Conservation (phyloP, 345 rosid genomes). For the Sonneratia alba region DNA sequence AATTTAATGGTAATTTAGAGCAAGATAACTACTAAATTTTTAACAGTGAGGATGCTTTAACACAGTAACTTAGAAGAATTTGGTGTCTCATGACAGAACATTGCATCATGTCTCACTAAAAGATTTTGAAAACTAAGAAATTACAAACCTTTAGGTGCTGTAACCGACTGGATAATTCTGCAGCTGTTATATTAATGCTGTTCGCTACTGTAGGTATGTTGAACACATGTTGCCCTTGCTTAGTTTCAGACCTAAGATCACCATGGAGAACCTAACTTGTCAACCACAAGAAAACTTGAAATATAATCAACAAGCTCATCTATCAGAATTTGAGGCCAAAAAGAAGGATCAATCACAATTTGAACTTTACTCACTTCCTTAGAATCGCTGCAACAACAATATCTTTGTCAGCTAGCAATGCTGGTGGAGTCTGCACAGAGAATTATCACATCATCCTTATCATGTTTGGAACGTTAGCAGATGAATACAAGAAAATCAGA, state of each 20-base stretch:
- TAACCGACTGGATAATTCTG: slow-evolving; percentile 49
- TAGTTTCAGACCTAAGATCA: slow-evolving; percentile 42
- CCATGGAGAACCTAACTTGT: not conserved
- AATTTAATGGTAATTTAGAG: too few relatives aligned
- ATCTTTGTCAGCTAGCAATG: slow-evolving; percentile 57
- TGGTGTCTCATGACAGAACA: not conserved
- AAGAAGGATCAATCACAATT: not conserved
- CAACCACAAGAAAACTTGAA: not conserved
- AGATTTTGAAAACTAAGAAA: not conserved
- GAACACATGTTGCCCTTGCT: slow-evolving; percentile 63
- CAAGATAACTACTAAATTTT: too few relatives aligned
- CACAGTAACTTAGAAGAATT: too few relatives aligned
- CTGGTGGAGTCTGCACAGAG: slow-evolving; percentile 62
- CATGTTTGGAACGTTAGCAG: not conserved
- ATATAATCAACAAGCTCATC: not conserved
- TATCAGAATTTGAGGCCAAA: too few relatives aligned
- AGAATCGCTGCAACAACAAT: slow-evolving; percentile 55
- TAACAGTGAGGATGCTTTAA: too few relatives aligned
- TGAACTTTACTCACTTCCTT: slow-evolving; percentile 39
- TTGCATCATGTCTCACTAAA: not conserved
- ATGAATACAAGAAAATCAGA: slow-evolving; percentile 3
- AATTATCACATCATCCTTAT: slow-evolving; percentile 17
- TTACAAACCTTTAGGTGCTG: slow-evolving; percentile 64
- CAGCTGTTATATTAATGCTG: slow-evolving; percentile 37
- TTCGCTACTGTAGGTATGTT: slow-evolving; percentile 63